Evolutionary conservation across 140 eudicot genomes (phyloP), one percentile per base, ranked within the genome.

Genomic region (Ambrosia hybrid): DNA sequence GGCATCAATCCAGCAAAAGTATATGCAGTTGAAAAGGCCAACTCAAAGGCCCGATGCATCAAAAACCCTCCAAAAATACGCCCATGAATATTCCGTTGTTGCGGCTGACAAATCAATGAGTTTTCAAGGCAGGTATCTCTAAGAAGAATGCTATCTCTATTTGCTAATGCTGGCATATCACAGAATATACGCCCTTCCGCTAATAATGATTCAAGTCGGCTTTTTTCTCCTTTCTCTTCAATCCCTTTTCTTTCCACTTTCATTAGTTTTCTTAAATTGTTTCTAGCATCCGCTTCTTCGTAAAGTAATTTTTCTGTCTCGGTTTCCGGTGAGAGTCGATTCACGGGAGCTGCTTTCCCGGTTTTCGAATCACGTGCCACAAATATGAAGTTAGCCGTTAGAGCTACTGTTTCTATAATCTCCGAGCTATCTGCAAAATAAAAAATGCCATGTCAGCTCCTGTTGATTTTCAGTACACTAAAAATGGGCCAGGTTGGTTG

Each of bases 341-440:
- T 94, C 72, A 94, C 97, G 9, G 88, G 95, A 65, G 99, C 99
- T 52, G 99, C 97, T 83, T 86, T 85, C 79, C 92, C 85, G 3
- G 99, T 90, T 83, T 91, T 86, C 56, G 96, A 94, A 84, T 94
- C 99, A 55, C 97, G 97, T 38, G 99, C 99, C 67, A 94, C 99
- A 14, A 94, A 94, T 63, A 94, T 94, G 76, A 94, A 94, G 69
- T 91, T 94, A 69, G 99, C 99, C 0, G 92, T 76, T 51, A 94
- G 82, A 72, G 95, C 97, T 60, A 86, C 76, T 15, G 97, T 78
- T 70, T 91, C 96, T 48, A 73, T 55, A 48, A 77, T 77, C 41
- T 81, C 82, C 45, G 73, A 53, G 62, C 72, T 72, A 68, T 81
- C 96, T 83, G 76, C 83, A 75, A 68, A 65, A 75, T 16, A 73